Base-by-base conservation (phyloP, 805 yeast genomes). In the Yarrowia yakushimensis region DNA sequence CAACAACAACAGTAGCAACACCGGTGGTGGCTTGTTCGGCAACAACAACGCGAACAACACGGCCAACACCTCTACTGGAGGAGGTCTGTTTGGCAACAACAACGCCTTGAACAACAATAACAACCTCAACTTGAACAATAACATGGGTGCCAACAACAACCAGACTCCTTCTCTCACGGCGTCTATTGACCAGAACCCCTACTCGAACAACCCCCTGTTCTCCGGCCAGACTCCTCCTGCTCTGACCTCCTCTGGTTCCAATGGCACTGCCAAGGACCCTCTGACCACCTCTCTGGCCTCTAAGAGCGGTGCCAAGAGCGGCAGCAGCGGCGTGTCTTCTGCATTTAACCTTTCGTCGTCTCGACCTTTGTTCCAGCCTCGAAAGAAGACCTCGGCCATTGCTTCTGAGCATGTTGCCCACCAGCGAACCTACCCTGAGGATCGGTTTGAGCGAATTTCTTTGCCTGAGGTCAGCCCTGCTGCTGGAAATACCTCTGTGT, bases 141-240 rank as follows among this genome's bases (percentile, higher is more conserved):
- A 76, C 8, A 70, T 72, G 46, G 64, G 67, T 8, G 43, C 27
- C 64, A 62, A 42, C 65, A 62, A 15, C 65, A 33, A 59, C 50
- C 73, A 66, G 64, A 72, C 67, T 61, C 73, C 68, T 37, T 73
- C 73, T 25, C 67, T 73, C 17, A 69, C 72, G 52, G 74, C 79
- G 43, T 67, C 75, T 31, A 70, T 75, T 60, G 78, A 76, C 63
- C 78, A 79, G 64, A 83, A 87, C 70, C 97, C 97, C 45, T 92
- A 89, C 71, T 96, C 97, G 1, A 80, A 83, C 52, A 85, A 86
- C 68, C 88, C 91, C 6, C 76, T 92, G 60, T 90, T 88, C 68
- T 63, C 66, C 31, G 69, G 74, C 30, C 48, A 55, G 37, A 28
- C 39, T 13, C 61, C 61, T 39, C 61, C 61, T n/a, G 68, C 69